Conservation (phyloP, 306 rosid genomes). For the Malus sieversii region DNA sequence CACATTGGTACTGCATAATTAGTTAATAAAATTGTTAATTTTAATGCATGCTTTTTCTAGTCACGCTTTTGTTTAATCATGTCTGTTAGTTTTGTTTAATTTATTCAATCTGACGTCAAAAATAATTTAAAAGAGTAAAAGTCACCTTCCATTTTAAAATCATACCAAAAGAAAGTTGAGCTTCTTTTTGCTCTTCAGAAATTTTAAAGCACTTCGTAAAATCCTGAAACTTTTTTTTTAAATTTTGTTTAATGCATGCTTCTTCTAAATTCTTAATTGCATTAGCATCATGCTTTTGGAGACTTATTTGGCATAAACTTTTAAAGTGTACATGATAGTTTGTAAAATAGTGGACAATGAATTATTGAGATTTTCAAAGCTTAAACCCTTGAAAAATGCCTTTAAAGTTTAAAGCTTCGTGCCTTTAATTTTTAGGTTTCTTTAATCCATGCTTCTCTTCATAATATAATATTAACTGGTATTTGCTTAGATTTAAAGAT, state of each 20-base stretch:
- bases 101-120: too few species aligned
- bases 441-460: conserved; percentile 27
- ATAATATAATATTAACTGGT: neutral
- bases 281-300: neutral
- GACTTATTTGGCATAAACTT: neutral
- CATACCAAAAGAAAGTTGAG: neutral
- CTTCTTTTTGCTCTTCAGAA: neutral
- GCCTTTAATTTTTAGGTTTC: conserved; percentile 21
- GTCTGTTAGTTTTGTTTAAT: too few species aligned
- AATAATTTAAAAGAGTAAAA: too few species aligned
- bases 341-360: neutral
- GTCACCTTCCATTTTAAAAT: too few species aligned
- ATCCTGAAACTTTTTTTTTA: neutral
- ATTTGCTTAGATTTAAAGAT: neutral
- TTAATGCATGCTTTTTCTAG: too few species aligned
- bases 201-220: too few species aligned
- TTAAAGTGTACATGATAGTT: too few species aligned
- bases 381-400: conserved; percentile 1
- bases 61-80: too few species aligned
- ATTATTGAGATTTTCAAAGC: neutral
- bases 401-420: conserved; percentile 1
- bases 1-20: neutral
- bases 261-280: neutral
- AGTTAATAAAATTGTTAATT: neutral
- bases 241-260: conserved; percentile 9